Conservation (phyloP, 2,329 filamentous ascomycete genomes). For the Colletotrichum tabaci region DNA sequence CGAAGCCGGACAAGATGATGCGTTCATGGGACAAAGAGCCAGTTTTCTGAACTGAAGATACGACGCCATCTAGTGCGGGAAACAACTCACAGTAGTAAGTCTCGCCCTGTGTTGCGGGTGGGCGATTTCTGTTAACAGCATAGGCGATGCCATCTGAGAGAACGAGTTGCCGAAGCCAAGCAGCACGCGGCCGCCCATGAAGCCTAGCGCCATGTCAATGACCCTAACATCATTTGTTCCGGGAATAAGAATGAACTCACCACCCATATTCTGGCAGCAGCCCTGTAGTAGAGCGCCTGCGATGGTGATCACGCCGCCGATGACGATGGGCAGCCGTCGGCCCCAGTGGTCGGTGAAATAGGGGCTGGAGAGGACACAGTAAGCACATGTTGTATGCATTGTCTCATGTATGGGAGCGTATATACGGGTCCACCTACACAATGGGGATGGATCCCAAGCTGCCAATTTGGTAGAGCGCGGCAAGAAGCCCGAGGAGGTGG, state of each 20-base stretch:
- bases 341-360: slow-evolving; percentile 56
- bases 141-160: slow-evolving; percentile 73
- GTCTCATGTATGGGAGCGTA: too few relatives aligned
- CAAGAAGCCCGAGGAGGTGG: slow-evolving; percentile 49
- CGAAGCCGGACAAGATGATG: too few relatives aligned
- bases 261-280: slow-evolving; percentile 50
- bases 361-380: slow-evolving; percentile 45
- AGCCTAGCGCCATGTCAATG: slow-evolving; percentile 47
- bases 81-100: slow-evolving; percentile 62
- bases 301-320: slow-evolving; percentile 62
- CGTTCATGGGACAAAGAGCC: too few relatives aligned
- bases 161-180: slow-evolving; percentile 78
- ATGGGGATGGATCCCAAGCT: slow-evolving; percentile 55
- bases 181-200: slow-evolving; percentile 68
- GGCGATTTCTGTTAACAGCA: slow-evolving; percentile 74
- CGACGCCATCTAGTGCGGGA: accelerated
- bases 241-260: background rate
- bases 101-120: slow-evolving; percentile 78
- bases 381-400: background rate
- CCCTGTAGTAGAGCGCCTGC: slow-evolving; percentile 58
- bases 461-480: slow-evolving; percentile 63
- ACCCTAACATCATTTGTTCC: slow-evolving; percentile 45
- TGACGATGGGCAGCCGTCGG: slow-evolving; percentile 58
- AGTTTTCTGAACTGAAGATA: too few relatives aligned
- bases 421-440: slow-evolving; percentile 29